Base-by-base conservation (phyloP, 805 yeast genomes). In the Candida anglica region DNA sequence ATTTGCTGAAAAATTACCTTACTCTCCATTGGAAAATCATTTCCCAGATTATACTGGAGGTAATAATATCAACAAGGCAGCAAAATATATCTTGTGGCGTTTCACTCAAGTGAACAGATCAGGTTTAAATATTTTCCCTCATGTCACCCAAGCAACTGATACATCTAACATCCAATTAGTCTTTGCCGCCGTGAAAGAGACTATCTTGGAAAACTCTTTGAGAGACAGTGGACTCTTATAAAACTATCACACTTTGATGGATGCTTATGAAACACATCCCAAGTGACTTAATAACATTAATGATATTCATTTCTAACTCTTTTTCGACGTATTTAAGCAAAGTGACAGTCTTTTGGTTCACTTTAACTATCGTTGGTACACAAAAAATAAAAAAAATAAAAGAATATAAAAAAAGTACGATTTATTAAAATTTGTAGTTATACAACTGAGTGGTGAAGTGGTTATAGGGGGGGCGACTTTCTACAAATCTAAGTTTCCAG, bases 11-110 rank as follows among this genome's bases (percentile, higher is more conserved):
- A 89, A 89, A 54, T 60, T 89, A 35, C 83, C 86, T 16, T 71
- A 73, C 40, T 83, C 91, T 13, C 96, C 96, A 2, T 59, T 88
- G 38, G 89, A 84, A 49, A 73, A 75, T 19, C 81, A 81, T 53
- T 88, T 89, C 71, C 91, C 95, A 0, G 96, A 87, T 55, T 88
- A 88, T 53, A 81, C 78, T 15, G 96, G 96, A 22, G 96, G 96
- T n/a, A 70, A 73, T 41, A 89, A 86, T 53, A 83, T 87, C 36
- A 82, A 83, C 49, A 87, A 86, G 54, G 96, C 96, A 14, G 95
- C 93, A 22, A 87, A 86, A 57, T 88, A 87, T 50, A 86, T 89
- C 38, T 70, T 88, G 27, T 86, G 95, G 95, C 73, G 95, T 52
- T 88, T 88, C 54, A 80, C 86, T 25, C 87, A 83, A 55, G 77